Evolutionary conservation across 2,329 filamentous ascomycete genomes (phyloP), one percentile per base, ranked within the genome.

Genomic region (Macrophomina phaseolina): DNA sequence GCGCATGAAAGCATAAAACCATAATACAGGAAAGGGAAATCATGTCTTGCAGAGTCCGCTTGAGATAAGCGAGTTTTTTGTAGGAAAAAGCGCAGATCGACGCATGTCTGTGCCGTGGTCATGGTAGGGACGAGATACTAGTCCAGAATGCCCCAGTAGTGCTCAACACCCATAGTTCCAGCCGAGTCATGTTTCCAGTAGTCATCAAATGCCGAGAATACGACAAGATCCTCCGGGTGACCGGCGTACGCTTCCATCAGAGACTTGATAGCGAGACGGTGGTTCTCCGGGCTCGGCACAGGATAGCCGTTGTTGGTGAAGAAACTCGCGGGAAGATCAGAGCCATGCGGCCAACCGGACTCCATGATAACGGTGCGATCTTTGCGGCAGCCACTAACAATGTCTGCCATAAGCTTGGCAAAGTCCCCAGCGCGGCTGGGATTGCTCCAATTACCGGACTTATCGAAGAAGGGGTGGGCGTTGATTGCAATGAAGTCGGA

Each of bases 401-500:
- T 76, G 34, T 81, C 74, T 6, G 82, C 84, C 69, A 89, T 87
- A 32, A 82, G 81, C 46, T 82, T 77, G 46, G 93, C 86, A 77
- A 92, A 97, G 0, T 76, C 71, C 3, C 93, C 93, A 2, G 92
- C 88, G 7, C 40, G 28, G 38, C 86, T 78, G 0, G 81, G 78
- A 55, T 85, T 86, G 3, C 83, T 78, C 46, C 38, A 67, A n/a
- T 36, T 30, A 7, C 49, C 49, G 5, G 65, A 67, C 8, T 16
- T 63, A 72, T 96, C 91, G 77, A 95, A 97, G 85, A 93, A 97
- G 12, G 92, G 87, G 78, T 97, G 93, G 70, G 89, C 87, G 79
- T 97, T 97, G 75, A 90, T 86, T 16, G 92, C 91, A 73, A 90
- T 92, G 80, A 91, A 92, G 74, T 96, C 92, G 0, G 90, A 91